Conservation (phyloP, 2,329 filamentous ascomycete species). For the Colletotrichum destructivum region DNA sequence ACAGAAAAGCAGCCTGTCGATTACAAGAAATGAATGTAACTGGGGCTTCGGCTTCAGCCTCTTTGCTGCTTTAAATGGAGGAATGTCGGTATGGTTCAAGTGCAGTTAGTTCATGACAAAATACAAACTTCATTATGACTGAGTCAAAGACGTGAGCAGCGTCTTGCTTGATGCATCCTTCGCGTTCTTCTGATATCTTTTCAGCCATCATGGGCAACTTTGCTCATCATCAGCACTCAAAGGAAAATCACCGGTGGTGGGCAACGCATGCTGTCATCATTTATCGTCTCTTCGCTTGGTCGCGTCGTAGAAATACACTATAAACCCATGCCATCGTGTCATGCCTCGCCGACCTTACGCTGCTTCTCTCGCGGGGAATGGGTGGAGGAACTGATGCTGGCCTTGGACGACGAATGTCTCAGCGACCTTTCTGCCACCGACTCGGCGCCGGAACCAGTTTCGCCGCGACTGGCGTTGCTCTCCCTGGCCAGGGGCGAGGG, state of each 20-base stretch:
- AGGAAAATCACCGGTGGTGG: too few relatives aligned
- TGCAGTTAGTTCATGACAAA: too few relatives aligned
- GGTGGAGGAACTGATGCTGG: conserved; percentile 34
- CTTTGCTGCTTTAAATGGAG: too few relatives aligned
- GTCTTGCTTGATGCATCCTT: too few relatives aligned
- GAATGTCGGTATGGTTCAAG: too few relatives aligned
- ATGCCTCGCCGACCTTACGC: conserved; percentile 32
- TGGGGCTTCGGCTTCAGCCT: too few relatives aligned
- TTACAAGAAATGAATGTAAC: too few relatives aligned
- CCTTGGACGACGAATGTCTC: conserved; percentile 39
- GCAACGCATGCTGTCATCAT: conserved; percentile 16
- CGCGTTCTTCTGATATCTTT: too few relatives aligned
- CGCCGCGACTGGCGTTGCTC: conserved; percentile 54
- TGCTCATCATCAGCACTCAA: neutral
- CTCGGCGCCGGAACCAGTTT: conserved; percentile 28
- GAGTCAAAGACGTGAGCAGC: too few relatives aligned
- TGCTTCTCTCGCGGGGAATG: conserved; percentile 37
- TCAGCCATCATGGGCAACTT: neutral
- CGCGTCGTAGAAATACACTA: conserved; percentile 34
- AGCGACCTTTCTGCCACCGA: conserved; percentile 29
- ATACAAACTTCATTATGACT: too few relatives aligned
- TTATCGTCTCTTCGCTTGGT: conserved; percentile 37
- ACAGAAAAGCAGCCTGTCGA: too few relatives aligned
- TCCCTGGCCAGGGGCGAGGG: conserved; percentile 68
- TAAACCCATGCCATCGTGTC: conserved; percentile 11